A percentile compares a stretch with the other conserved stretches of the same genome.
These are phyloP conservation scores for Pichia gijzeniarum DNA, from an alignment of 805 yeast species.

Conservation along the genomic window DNA sequence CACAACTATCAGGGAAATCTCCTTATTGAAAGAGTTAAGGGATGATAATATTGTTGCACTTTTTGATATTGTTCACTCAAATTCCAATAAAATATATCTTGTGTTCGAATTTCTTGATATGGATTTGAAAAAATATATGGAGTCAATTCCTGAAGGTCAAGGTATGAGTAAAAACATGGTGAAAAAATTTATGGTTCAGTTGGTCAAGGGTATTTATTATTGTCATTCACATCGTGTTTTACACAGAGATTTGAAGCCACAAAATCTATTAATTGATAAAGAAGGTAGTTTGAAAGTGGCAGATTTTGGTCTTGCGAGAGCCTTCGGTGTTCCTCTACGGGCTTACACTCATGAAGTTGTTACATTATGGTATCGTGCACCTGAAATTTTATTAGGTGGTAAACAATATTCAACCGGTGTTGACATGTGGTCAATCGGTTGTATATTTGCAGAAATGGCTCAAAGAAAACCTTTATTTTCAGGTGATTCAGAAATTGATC, in stretches of 20 bases:
- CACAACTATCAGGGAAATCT: conserved; percentile 94
- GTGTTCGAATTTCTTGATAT: conserved; percentile 92
- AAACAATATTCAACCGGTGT: conserved; percentile 97
- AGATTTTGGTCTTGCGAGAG: conserved; percentile 94
- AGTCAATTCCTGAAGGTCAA: conserved; percentile 82
- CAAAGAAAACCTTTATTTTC: conserved; percentile 93
- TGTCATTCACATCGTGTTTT: conserved; percentile 93
- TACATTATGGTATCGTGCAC: conserved; percentile 95
- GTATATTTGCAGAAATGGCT: conserved; percentile 97
- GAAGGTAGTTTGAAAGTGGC: conserved; percentile 90
- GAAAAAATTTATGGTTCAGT: conserved; percentile 86
- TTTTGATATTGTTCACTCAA: conserved; percentile 92
- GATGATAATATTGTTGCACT: conserved; percentile 90
- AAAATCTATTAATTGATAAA: conserved; percentile 87
- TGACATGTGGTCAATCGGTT: conserved; percentile 98
- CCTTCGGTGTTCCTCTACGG: conserved; percentile 94
- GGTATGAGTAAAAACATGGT: conserved; percentile 88
- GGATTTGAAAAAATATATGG: conserved; percentile 96
- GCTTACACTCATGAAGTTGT: conserved; percentile 98
- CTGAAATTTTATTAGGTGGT: conserved; percentile 92
- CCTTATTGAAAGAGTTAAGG: conserved; percentile 85
- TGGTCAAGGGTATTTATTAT: conserved; percentile 83
- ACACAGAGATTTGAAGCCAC: conserved; percentile 96
- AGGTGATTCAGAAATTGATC: conserved; percentile 97
- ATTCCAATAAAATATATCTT: conserved; percentile 82